Evolutionary conservation across 2,329 filamentous ascomycete species (phyloP), one percentile per base, ranked within the genome.

Genomic region (Hirsutella thompsonii): DNA sequence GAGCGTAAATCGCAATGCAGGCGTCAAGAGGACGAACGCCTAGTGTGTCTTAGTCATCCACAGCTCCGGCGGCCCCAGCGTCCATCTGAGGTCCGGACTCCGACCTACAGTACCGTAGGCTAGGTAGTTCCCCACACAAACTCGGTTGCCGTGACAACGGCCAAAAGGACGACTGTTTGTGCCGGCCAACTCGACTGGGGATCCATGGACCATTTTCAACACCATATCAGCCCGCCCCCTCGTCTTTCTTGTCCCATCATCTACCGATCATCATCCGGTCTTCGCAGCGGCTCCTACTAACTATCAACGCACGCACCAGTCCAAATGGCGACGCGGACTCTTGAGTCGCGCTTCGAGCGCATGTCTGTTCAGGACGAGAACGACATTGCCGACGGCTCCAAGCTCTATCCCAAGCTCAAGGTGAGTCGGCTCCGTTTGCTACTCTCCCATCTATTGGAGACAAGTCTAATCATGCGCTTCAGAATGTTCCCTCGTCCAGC

Each of bases 361-460:
- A 76, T 95, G 66, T 82, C 84, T 18, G 85, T 95, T 47, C 82
- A 84, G 52, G 89, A 95, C 56, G 89, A 94, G 63, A 93, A 90
- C 56, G 81, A 86, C 44, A 63, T 68, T 26, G 65, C 65, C 41
- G 70, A 76, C 47, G 67, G 64, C 46, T 63, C 64, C 42, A 70
- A 70, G 47, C 46, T 50, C 20, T 80, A 83, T 58, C 69, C 76
- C 50, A 94, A 93, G 64, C 62, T 76, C 46, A 94, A 94, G 79
- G 88, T 90, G n/a, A 34, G 32, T 16, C 5, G 14, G 32, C 6
- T 14, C 14, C 34, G n/a, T 20, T 36, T 18, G 8, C 16, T 8
- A n/a, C 13, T 20, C 19, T 20, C 34, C 16, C 19, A 5, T 8
- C 19, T 11, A 6, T 19, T 19, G 9, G 13, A 9, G 4, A 13